Evolutionary conservation across 139 green algal genomes (phyloP).

Genomic region (Coelastrella sp.): DNA sequence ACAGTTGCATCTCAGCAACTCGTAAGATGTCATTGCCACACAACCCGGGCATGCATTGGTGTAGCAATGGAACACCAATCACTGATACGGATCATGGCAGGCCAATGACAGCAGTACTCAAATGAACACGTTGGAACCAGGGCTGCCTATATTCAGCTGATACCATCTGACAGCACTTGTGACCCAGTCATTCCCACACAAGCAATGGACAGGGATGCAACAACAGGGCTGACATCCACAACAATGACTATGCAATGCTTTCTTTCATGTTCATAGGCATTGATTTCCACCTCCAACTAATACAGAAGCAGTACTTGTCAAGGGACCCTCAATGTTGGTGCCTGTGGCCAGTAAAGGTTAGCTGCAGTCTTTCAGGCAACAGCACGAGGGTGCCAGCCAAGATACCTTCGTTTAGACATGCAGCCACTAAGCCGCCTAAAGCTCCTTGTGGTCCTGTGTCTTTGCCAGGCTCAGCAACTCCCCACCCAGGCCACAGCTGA

Average conservation of each 20-base stretch:
- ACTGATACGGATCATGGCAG: too few species aligned
- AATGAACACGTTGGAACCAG: too few species aligned
- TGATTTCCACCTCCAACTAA: background rate
- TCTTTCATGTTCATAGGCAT: background rate
- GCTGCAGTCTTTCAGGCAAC: too few species aligned
- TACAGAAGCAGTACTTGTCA: background rate
- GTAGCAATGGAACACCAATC: too few species aligned
- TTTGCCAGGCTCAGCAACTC: conserved; percentile 17
- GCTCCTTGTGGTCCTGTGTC: background rate
- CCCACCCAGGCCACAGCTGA: conserved; percentile 27
- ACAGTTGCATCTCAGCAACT: background rate
- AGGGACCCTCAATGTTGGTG: too few species aligned
- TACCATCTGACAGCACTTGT: too few species aligned
- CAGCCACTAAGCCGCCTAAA: background rate
- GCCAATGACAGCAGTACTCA: too few species aligned
- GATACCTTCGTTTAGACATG: background rate
- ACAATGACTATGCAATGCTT: background rate
- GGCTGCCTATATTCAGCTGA: too few species aligned
- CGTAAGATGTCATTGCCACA: background rate
- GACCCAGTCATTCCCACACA: too few species aligned
- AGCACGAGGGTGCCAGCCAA: too few species aligned
- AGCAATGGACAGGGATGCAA: background rate
- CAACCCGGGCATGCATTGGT: background rate
- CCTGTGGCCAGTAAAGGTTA: too few species aligned
- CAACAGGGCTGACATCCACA: background rate